Evolutionary conservation across 106 monocot genomes (phyloP), one percentile per base, ranked within the genome.

Genomic region (Apostasia ramifera): DNA sequence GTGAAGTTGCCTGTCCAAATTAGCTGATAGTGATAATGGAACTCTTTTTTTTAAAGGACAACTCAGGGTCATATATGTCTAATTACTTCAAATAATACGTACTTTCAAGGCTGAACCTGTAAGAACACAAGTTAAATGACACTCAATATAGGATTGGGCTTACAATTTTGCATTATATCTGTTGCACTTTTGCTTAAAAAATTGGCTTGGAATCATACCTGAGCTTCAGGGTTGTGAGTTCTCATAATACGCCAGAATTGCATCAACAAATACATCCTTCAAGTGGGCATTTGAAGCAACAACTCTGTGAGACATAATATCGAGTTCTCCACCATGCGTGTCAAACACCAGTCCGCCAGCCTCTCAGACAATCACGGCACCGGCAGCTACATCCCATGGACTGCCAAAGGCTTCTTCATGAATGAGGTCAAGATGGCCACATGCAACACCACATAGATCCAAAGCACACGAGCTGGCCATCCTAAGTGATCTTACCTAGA

Each of bases 311-410:
- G 95, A 78, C 78, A 80, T 92, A 66, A 92, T 64, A 42, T 95
- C 84, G 57, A 92, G 80, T 47, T 92, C 88, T 40, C 73, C 85
- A 41, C 95, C 95, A 52, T 73, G 74, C 59, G 92, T 95, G 63
- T 95, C 95, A 69, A 95, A 95, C 10, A 95, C 88, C 57, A 82
- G 78, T 40, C 86, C 95, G 10, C 95, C 91, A 59, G 95, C 91
- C 82, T 95, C 95, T 60, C 73, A 77, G 76, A 92, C 76, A 69
- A 95, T 92, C 75, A 92, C 84, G 62, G 78, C 88, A 42, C 92
- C 95, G 58, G 72, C 95, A 0, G 92, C 95, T 47, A 95, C 85
- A 77, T 95, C 95, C 95, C 95, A 95, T 40, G 91, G 91, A 38
- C 95, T 91, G 8, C 95, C 95, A 79, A 91, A 95, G 44, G 84